Conservation (phyloP, 1,284 basidiomycete species). For the Rugosomyces carneus region DNA sequence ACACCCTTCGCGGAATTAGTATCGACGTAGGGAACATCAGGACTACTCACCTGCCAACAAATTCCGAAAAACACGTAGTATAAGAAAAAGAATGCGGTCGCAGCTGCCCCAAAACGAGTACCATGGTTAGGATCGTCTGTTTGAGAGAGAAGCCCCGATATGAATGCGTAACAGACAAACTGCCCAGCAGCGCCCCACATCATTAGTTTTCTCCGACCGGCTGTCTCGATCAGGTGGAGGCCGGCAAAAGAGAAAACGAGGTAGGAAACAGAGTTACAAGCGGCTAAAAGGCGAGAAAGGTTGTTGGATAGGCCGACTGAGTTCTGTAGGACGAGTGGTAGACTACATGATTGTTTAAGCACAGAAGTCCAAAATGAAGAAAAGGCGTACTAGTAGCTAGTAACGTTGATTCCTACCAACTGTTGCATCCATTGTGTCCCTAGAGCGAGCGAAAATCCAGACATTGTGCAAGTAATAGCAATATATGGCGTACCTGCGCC, state of each 20-base stretch:
- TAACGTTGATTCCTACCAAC: constrained; percentile 65
- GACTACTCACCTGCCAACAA: constrained; percentile 50
- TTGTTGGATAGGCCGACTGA: constrained; percentile 42
- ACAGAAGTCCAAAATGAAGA: neutral
- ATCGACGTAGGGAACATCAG: no score
- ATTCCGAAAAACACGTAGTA: constrained; percentile 71
- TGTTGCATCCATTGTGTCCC: constrained; percentile 71
- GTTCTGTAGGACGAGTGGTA: constrained; percentile 40
- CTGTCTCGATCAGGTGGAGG: constrained; percentile 52
- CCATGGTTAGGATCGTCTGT: constrained; percentile 34
- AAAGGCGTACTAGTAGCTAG: constrained; percentile 49
- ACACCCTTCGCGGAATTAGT: constrained; percentile 42
- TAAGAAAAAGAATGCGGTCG: constrained; percentile 57
- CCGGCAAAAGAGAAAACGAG: constrained; percentile 45
- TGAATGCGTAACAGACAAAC: constrained; percentile 51
- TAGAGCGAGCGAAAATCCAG: constrained; percentile 16
- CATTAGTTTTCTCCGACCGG: constrained; percentile 64
- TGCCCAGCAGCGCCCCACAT: constrained; percentile 65
- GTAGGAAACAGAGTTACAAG: constrained; percentile 42
- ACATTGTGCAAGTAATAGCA: neutral
- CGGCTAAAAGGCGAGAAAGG: constrained; percentile 38
- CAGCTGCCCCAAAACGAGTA: constrained; percentile 32
- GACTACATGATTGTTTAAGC: constrained; percentile 19
- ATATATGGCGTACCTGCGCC: constrained; percentile 33
- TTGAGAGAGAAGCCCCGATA: constrained; percentile 48